Evolutionary conservation across 2,329 filamentous ascomycete species (phyloP).

Genomic region (Cladosporium sp.): DNA sequence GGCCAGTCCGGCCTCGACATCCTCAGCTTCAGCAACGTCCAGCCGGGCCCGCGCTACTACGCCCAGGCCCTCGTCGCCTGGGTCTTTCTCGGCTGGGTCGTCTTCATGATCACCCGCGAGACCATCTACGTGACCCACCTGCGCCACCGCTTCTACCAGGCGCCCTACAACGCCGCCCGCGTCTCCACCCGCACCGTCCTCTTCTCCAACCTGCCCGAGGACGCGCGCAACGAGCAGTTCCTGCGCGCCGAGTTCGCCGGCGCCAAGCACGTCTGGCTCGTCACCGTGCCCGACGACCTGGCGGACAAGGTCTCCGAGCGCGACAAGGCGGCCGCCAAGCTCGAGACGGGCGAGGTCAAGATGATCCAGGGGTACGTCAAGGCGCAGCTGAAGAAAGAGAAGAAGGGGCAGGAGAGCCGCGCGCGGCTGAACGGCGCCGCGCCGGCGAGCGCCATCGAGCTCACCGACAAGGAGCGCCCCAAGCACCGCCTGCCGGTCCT

Average conservation of each 20-base stretch:
- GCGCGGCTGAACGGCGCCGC: neutral
- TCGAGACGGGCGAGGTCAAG: conserved; percentile 40
- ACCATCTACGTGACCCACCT: conserved; percentile 40
- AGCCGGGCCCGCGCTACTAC: conserved; percentile 35
- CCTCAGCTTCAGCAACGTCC: conserved; percentile 33
- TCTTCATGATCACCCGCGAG: conserved; percentile 41
- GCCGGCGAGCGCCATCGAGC: conserved; percentile 36
- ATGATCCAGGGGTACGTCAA: conserved; percentile 31
- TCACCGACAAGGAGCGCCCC: conserved; percentile 56
- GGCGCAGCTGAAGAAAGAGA: conserved; percentile 20
- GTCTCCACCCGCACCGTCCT: conserved; percentile 42
- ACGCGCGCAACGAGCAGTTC: conserved; percentile 31
- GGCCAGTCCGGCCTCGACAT: conserved; percentile 22
- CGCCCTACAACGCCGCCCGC: conserved; percentile 37
- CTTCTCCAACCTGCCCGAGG: conserved; percentile 40
- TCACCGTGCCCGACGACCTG: conserved; percentile 39
- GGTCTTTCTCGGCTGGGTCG: conserved; percentile 37
- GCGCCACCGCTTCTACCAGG: conserved; percentile 41
- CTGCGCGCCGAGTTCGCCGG: conserved; percentile 34
- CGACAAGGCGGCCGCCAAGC: conserved; percentile 36
- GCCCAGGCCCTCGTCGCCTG: conserved; percentile 36
- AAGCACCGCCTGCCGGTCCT: conserved; percentile 54
- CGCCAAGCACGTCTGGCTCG: conserved; percentile 41
- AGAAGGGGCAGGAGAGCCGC: conserved; percentile 25
- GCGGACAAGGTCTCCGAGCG: conserved; percentile 38